Conservation (phyloP, 768 basidiomycete species). For the Pisolithus albus region DNA sequence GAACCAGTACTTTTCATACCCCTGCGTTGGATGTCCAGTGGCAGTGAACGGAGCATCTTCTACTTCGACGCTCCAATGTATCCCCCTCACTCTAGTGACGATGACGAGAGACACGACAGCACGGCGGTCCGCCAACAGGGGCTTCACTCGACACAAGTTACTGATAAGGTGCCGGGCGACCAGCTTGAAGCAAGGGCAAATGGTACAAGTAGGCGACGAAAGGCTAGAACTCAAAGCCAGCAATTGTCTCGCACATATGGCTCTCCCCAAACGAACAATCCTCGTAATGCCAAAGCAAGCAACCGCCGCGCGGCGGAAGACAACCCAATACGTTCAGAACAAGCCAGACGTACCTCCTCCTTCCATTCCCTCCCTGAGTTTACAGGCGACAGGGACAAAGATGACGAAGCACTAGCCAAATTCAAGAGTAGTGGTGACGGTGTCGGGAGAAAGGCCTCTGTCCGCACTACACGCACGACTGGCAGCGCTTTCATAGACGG, state of each 20-base stretch:
- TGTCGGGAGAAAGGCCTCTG: slow-evolving; percentile 16
- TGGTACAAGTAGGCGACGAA: slow-evolving; percentile 1
- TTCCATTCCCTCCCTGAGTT: slow-evolving; percentile 20
- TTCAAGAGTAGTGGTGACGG: neutral
- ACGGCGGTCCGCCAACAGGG: neutral
- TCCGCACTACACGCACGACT: slow-evolving; percentile 15
- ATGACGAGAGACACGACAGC: neutral
- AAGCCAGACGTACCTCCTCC: slow-evolving; percentile 9
- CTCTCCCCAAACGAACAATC: neutral
- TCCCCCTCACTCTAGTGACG: neutral
- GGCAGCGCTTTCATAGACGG: slow-evolving; percentile 44
- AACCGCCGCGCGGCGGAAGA: neutral
- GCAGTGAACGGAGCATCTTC: slow-evolving; percentile 30
- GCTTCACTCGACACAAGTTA: neutral
- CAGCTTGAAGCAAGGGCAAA: neutral
- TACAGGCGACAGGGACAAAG: slow-evolving; percentile 2
- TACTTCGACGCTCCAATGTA: slow-evolving; percentile 45
- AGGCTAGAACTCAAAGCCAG: neutral
- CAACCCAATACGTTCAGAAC: neutral
- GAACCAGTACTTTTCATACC: neutral
- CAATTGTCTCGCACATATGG: neutral
- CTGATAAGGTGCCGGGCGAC: neutral
- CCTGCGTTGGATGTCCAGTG: slow-evolving; percentile 8
- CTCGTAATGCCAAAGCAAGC: neutral
- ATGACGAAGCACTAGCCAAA: neutral